Evolutionary conservation across 2,329 filamentous ascomycete species (phyloP).

Genomic region (Sarocladium kiliense): DNA sequence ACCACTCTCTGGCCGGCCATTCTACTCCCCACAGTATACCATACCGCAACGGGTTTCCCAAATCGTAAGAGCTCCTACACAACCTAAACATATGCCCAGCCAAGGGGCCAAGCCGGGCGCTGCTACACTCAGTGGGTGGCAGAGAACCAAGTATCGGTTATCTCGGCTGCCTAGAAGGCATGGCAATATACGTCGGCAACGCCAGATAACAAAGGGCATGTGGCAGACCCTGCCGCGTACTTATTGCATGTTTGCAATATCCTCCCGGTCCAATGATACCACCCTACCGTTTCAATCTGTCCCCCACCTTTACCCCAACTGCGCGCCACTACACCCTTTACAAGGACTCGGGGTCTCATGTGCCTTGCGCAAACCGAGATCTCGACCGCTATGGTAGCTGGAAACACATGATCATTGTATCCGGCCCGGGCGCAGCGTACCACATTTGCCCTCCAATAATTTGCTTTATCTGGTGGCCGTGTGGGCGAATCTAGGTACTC

Average conservation of each 20-base stretch:
- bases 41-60: too few species aligned
- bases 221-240: neutral
- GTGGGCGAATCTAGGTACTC: neutral
- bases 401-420: neutral
- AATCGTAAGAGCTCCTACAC: too few species aligned
- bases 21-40: neutral
- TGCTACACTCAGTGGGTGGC: neutral
- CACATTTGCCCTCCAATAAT: conserved; percentile 2
- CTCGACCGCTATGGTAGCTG: neutral
- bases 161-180: neutral
- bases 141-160: conserved; percentile 4
- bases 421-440: neutral
- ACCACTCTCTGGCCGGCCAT: neutral
- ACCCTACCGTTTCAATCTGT: neutral
- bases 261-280: neutral
- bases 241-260: neutral
- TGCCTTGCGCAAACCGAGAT: conserved; percentile 1
- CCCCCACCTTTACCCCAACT: conserved; percentile 3
- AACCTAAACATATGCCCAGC: neutral
- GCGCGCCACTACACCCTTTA: neutral
- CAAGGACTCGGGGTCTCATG: neutral
- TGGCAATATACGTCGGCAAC: neutral
- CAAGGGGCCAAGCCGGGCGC: neutral
- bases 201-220: neutral
- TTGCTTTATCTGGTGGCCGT: too few species aligned